Base-by-base conservation (phyloP, 1,284 basidiomycete species). In the Sutorius eximius region DNA sequence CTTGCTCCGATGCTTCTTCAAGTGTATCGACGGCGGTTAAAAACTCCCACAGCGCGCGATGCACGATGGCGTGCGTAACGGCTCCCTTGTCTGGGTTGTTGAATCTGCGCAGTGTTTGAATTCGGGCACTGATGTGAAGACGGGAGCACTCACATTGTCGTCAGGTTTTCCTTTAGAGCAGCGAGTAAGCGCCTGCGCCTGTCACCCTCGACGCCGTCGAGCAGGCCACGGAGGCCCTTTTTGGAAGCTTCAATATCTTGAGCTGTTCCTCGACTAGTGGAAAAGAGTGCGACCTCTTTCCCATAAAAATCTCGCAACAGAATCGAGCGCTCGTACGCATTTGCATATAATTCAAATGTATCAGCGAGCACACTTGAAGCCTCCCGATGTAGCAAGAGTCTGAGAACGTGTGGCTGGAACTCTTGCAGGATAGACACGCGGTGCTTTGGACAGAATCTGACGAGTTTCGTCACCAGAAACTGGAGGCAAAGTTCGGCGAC, bases 71-170 rank as follows among this genome's bases (percentile, higher is more conserved):
- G 70, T 94, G 91, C 1, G 89, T 86, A 12, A 93, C 78, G 2
- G 91, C 86, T 12, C 89, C 90, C 70, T 95, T 95, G 65, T 95
- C 92, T 0, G 92, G 82, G 59, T 94, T 91, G 69, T 95, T 91
- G 72, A 93, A 93, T 52, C 91, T 94, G 36, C 8, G 58, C 1
- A 22, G 43, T 33, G 38, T 52, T 54, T 41, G 57, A 18, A 46
- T 11, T 18, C 18, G 45, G 22, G 8, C 12, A 8, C 7, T 15
- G 16, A 15, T 5, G 20, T 29, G n/a, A 51, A 16, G 38, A 11
- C 3, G 20, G 16, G 20, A 27, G 32, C 9, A 76, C 88, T 63
- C 61, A 93, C 90, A 95, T 85, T n/a, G 82, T 82, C 41, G 80
- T 73, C 33, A 95, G 73, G 57, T 84, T 89, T 51, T 88, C 88